phyloP scores from a whole-genome alignment of 768 basidiomycete genomes.

The Neoboletus magnificus region DNA sequence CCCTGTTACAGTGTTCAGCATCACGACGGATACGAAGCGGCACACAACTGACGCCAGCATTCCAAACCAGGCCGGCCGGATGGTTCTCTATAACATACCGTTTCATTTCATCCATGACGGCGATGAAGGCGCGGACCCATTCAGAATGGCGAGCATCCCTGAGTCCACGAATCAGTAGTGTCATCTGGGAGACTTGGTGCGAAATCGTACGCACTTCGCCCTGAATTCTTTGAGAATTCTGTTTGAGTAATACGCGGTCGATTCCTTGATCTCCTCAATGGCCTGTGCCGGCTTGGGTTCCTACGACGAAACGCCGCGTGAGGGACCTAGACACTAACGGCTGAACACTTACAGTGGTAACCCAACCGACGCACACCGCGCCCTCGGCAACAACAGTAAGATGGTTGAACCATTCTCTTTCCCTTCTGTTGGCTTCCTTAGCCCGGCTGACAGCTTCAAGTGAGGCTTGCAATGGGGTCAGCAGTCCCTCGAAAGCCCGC shows the following conservation, averaged over 20 bases:
- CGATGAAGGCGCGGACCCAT: constrained; percentile 76
- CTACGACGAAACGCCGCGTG: constrained; percentile 21
- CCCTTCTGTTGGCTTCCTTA: constrained; percentile 78
- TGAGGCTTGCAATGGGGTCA: constrained; percentile 65
- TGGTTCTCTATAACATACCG: constrained; percentile 85
- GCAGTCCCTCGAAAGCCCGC: constrained; percentile 50
- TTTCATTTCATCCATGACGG: constrained; percentile 71
- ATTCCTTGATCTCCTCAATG: constrained; percentile 81
- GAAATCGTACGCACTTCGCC: constrained; percentile 64
- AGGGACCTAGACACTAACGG: not conserved
- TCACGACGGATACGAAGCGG: not conserved
- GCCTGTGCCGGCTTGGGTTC: constrained; percentile 79
- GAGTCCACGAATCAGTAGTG: constrained; percentile 6
- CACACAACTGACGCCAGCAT: constrained; percentile 56
- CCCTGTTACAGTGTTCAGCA: constrained; percentile 41
- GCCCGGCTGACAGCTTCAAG: constrained; percentile 75
- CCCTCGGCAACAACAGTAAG: constrained; percentile 82
- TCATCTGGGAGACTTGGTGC: not conserved
- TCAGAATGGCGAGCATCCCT: constrained; percentile 86
- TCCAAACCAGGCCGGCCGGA: constrained; percentile 87
- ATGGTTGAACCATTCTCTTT: constrained; percentile 80
- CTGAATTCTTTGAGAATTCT: constrained; percentile 90
- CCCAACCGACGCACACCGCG: constrained; percentile 81
- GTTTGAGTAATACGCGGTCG: constrained; percentile 84
- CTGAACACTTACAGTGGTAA: constrained; percentile 61